A percentile compares a stretch with the other conserved stretches of the same genome.
These are phyloP conservation scores for Amanita pallidorosea DNA, from an alignment of 768 basidiomycete species.

Conservation along the genomic window DNA sequence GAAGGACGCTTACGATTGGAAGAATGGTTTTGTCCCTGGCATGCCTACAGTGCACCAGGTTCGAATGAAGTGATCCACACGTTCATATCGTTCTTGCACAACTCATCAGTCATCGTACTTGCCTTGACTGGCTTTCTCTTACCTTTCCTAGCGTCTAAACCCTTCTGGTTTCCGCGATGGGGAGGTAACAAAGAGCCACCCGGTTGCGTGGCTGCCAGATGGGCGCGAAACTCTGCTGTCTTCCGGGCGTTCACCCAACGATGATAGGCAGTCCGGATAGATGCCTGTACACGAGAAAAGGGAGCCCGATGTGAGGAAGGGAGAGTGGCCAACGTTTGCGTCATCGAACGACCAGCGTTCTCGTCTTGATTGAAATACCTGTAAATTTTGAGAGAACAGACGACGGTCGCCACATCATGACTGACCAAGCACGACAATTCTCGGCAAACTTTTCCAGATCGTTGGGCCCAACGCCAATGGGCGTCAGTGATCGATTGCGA, in stretches of 20 bases:
- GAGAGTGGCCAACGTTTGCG: constrained; percentile 68
- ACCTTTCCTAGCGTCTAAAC: constrained; percentile 61
- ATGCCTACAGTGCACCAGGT: constrained; percentile 82
- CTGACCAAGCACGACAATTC: constrained; percentile 69
- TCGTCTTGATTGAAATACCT: constrained; percentile 86
- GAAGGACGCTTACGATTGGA: constrained; percentile 37
- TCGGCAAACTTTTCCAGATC: constrained; percentile 76
- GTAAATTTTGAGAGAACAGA: constrained; percentile 1
- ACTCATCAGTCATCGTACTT: neutral
- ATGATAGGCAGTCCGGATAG: constrained; percentile 79
- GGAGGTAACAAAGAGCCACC: constrained; percentile 74
- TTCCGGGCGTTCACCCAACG: constrained; percentile 66
- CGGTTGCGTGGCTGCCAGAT: constrained; percentile 66
- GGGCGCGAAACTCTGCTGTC: constrained; percentile 79
- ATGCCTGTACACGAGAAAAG: constrained; percentile 79
- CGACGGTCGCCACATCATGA: constrained; percentile 5
- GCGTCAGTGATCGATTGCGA: constrained; percentile 60
- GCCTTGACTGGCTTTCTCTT: constrained; percentile 3
- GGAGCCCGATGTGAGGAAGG: constrained; percentile 80
- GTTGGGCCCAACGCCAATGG: constrained; percentile 49
- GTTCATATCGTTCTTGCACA: constrained; percentile 54
- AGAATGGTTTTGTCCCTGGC: constrained; percentile 87
- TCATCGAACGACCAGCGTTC: constrained; percentile 68
- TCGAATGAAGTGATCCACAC: constrained; percentile 62
- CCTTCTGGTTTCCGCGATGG: constrained; percentile 54